Base-by-base conservation (phyloP, 2,329 filamentous ascomycete species). In the Alternaria sp. region DNA sequence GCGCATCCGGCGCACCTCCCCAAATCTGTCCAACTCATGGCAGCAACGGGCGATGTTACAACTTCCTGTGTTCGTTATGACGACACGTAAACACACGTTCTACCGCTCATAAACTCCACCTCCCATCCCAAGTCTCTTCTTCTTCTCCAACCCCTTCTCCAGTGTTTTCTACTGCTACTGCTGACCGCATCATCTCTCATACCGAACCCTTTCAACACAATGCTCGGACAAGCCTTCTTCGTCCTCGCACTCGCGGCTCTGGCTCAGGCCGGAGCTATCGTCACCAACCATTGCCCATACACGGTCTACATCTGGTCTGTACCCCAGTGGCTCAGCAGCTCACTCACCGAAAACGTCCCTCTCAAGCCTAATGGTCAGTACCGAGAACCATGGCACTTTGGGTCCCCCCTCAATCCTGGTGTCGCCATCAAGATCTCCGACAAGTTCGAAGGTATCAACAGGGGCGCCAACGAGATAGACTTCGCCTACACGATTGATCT, bases 351-450 rank as follows among this genome's bases (percentile, higher is more conserved):
- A 30, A 69, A 69, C 60, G 54, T 72, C 15, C 47, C 57, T 49
- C 51, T 75, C 54, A 61, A 61, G 13, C 59, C 69, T 54, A 62
- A 70, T 46, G 56, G 59, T 17, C 59, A 61, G 11, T 76, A 74
- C 55, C 65, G 67, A 44, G 73, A 76, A 58, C 64, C 69, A 23
- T 75, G 67, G 64, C 74, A 64, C 50, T 52, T 58, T 50, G 74
- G 72, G 23, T 67, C 69, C 10, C 17, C 43, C 1, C 44, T 44
- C 15, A 70, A 65, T 46, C 69, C 70, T 17, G 73, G 74, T 10
- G 61, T 76, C 21, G 66, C 74, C 56, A 70, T 75, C 62, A 76
- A 76, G 65, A 51, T 75, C 30, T 74, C 70, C 11, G 47, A 63
- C 32, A 51, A 67, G n/a, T 21, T 57, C 13, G 60, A 76, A 23